Percentiles rank a stretch among this genome's conserved stretches.
Evolutionary conservation across 2,329 filamentous ascomycete genomes (phyloP).

Genomic region (Colletotrichum sojae): DNA sequence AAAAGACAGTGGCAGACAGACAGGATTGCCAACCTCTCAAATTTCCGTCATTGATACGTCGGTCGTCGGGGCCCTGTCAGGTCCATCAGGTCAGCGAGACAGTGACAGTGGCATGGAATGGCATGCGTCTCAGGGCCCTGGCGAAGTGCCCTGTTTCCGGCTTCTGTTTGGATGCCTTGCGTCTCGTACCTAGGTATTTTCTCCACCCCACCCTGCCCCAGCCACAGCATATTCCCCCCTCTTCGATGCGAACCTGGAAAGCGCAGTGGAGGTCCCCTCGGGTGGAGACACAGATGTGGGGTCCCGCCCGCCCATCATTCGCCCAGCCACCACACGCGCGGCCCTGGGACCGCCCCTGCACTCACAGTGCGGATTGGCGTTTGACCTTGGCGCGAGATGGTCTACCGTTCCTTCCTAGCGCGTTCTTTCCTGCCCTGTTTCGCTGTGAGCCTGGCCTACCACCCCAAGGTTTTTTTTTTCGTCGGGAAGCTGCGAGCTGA

Average conservation of each 20-base stretch:
- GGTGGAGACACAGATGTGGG: constrained; percentile 14
- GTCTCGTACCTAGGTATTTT: too few relatives aligned
- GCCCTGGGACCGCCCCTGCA: constrained; percentile 37
- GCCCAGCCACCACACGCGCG: constrained; percentile 41
- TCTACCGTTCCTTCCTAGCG: constrained; percentile 11
- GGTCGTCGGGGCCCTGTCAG: too few relatives aligned
- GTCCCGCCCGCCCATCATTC: constrained; percentile 22
- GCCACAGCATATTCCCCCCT: constrained; percentile 37
- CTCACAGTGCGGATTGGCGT: constrained; percentile 27
- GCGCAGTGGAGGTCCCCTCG: constrained; percentile 3
- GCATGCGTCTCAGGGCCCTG: constrained; percentile 16
- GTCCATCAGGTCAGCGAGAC: too few relatives aligned
- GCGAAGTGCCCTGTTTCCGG: constrained; percentile 9
- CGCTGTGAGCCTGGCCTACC: too few relatives aligned
- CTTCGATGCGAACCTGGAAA: too few relatives aligned
- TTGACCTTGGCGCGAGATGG: constrained; percentile 11
- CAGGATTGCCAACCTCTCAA: not conserved
- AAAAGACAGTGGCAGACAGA: not conserved
- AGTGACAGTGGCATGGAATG: too few relatives aligned
- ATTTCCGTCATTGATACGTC: too few relatives aligned
- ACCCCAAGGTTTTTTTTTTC: too few relatives aligned
- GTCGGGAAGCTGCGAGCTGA: not conserved
- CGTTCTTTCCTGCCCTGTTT: not conserved
- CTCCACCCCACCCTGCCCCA: constrained; percentile 30
- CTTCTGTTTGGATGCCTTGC: constrained; percentile 23